Percentiles rank a stretch among this genome's conserved stretches.
These are phyloP conservation scores for Gleditsia sinensis DNA, from an alignment of 306 rosid species.

Conservation along the genomic window DNA sequence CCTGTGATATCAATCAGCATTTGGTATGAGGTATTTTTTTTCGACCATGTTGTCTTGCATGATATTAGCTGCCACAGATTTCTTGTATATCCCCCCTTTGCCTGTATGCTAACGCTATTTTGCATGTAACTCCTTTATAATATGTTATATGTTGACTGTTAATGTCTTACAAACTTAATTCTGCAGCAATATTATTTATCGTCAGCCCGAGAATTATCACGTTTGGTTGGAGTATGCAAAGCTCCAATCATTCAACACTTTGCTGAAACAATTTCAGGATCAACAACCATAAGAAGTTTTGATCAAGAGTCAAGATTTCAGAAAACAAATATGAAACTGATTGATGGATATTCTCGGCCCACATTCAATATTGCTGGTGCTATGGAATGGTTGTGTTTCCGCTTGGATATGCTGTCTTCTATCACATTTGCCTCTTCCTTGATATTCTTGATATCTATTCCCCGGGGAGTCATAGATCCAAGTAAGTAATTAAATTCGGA, in stretches of 20 bases:
- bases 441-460: constrained; percentile 63
- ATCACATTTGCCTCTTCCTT: constrained; percentile 59
- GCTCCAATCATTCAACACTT: constrained; percentile 79
- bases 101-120: neutral
- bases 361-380: constrained; percentile 58
- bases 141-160: neutral
- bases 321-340: constrained; percentile 59
- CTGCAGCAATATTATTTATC: constrained; percentile 28
- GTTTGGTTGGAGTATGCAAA: constrained; percentile 69
- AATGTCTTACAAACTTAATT: neutral
- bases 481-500: constrained; percentile 37
- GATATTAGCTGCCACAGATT: neutral
- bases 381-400: constrained; percentile 66
- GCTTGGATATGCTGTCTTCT: constrained; percentile 62
- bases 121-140: neutral
- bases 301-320: constrained; percentile 64
- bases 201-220: constrained; percentile 62
- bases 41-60: neutral
- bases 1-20: constrained; percentile 65
- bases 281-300: constrained; percentile 65
- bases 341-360: constrained; percentile 60
- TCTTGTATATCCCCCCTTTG: neutral
- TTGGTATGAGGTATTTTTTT: constrained; percentile 71
- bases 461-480: constrained; percentile 60
- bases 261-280: constrained; percentile 75